Evolutionary conservation across 108 stramenopile species (phyloP).

Genomic region (Schizochytrium sp.): DNA sequence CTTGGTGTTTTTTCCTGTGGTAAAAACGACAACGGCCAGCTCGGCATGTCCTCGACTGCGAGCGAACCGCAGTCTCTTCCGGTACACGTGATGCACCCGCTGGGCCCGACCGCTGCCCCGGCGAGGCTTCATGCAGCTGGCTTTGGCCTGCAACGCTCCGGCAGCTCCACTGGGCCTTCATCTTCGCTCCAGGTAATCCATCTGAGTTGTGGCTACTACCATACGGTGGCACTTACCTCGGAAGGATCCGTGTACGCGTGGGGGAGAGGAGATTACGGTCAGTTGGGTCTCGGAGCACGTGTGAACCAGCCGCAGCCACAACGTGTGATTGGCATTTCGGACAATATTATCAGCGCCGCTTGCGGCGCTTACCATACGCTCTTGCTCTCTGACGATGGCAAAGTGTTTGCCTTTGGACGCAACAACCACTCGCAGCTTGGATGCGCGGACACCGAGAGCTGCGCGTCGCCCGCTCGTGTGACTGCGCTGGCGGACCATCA

Average conservation of each 20-base stretch:
- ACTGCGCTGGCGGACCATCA: background rate
- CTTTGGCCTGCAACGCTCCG: too few relatives aligned
- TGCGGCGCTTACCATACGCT: slow-evolving; percentile 47
- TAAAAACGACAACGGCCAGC: slow-evolving; percentile 32
- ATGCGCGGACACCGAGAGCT: slow-evolving; percentile 22
- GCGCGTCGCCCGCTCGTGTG: background rate
- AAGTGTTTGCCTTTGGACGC: slow-evolving; percentile 25
- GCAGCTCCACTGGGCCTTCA: background rate
- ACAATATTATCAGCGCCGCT: background rate
- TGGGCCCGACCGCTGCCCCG: background rate
- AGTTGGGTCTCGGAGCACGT: slow-evolving; percentile 41
- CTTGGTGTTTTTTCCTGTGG: slow-evolving; percentile 30
- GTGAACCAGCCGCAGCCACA: slow-evolving; percentile 29
- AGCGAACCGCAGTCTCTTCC: slow-evolving; percentile 9
- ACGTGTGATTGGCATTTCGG: slow-evolving; percentile 21
- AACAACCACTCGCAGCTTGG: slow-evolving; percentile 41
- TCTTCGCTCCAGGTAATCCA: background rate
- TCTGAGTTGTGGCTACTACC: slow-evolving; percentile 45
- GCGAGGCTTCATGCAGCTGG: background rate
- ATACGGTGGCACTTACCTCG: slow-evolving; percentile 39
- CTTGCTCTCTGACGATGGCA: slow-evolving; percentile 25
- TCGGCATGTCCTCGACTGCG: slow-evolving; percentile 21
- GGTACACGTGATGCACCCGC: background rate
- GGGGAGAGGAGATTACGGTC: slow-evolving; percentile 38
- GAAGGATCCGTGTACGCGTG: slow-evolving; percentile 39